phyloP scores from a whole-genome alignment of 179 eudicot genomes.

The Patellifolia procumbens region DNA sequence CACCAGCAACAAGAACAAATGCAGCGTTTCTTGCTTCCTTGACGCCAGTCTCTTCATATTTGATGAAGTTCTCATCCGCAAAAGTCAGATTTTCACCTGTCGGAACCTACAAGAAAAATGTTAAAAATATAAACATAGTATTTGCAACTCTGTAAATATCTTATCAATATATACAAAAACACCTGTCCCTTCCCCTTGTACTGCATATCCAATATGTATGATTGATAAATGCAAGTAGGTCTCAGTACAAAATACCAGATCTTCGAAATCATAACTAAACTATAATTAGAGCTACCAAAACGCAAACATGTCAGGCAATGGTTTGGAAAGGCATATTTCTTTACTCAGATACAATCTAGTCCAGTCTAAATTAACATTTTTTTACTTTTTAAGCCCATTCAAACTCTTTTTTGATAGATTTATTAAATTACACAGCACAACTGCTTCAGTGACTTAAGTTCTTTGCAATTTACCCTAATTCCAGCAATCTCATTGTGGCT shows the following conservation, averaged over 20 bases:
- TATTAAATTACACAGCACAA: not conserved
- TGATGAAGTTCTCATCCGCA: conserved; percentile 76
- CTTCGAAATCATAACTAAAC: not conserved
- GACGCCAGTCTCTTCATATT: conserved; percentile 79
- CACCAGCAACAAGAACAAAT: conserved; percentile 97
- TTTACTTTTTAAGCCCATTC: too few relatives aligned
- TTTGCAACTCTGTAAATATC: not conserved
- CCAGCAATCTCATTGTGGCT: not conserved
- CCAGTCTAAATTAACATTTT: too few relatives aligned
- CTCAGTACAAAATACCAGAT: not conserved
- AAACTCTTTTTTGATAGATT: too few relatives aligned
- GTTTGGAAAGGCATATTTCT: not conserved
- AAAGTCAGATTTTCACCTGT: conserved; percentile 79
- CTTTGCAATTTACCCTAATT: not conserved
- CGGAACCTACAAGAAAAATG: conserved; percentile 66
- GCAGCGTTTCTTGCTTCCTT: conserved; percentile 83
- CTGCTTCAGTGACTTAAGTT: not conserved
- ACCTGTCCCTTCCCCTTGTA: not conserved
- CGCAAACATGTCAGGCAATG: not conserved
- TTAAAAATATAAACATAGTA: not conserved
- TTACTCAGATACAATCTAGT: too few relatives aligned
- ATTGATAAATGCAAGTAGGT: not conserved
- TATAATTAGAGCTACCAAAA: not conserved
- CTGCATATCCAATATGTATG: not conserved
- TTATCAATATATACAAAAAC: not conserved